Base-by-base conservation (phyloP, 371 early-diverging fungal genomes). In the Mucor irregularis region DNA sequence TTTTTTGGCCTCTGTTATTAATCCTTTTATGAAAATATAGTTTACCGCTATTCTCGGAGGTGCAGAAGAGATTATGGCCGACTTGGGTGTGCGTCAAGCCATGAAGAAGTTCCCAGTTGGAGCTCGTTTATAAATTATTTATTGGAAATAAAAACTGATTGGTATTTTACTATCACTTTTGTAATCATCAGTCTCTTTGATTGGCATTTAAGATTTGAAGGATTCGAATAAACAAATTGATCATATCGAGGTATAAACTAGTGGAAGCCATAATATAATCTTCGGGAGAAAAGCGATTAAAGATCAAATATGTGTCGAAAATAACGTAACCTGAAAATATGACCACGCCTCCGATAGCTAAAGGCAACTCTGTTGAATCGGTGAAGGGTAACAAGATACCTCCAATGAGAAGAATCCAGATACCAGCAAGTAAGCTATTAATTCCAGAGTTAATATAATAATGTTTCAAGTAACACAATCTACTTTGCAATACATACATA, bases 21-120 rank as follows among this genome's bases (percentile, higher is more conserved):
- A n/a, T n/a, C n/a, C n/a, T n/a, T n/a, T n/a, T n/a, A n/a, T n/a
- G n/a, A n/a, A n/a, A n/a, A n/a, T n/a, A n/a, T n/a, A n/a, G n/a
- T n/a, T n/a, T n/a, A n/a, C n/a, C 44, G 89, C 92, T 30, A 92
- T 92, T 49, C 89, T 90, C 26, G 92, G 92, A 54, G 94, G 92
- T 21, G 85, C 89, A 5, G 94, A 93, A 69, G 91, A 91, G 58
- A 62, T 73, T 44, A 69, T 73, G 73, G 70, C 70, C 37, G 73
- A 73, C 31, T 61, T 73, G 9, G 71, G 74, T 63, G 53, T 74
- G 22, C 66, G 71, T 34, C 72, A 72, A 54, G 75, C 72, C 25
- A 62, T 75, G 56, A 66, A 61, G 33, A 53, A 53, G 13, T 73
- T 63, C 57, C 73, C 73, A 31, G 37, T 30, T n/a, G 61, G 58